Evolutionary conservation across 75 land plant genomes (phyloP).

Genomic region (Sequoia sempervirens): DNA sequence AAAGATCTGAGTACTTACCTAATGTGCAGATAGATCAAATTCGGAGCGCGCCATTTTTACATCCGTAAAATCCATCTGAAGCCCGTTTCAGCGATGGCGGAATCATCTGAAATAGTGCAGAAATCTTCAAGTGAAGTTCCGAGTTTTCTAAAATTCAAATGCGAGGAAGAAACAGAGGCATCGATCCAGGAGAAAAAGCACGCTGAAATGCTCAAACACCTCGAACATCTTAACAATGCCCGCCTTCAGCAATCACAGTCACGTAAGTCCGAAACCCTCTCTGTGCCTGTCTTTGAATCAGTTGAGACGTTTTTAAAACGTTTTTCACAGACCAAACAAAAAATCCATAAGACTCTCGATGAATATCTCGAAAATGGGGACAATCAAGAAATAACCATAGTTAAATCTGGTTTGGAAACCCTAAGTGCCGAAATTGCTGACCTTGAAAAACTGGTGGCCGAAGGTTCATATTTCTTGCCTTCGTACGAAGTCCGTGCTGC

Average conservation of each 20-base stretch:
- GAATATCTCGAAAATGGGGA: constrained; percentile 1
- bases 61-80: neutral
- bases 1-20: too few species aligned
- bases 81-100: neutral
- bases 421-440: constrained; percentile 36
- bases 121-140: neutral
- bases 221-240: constrained; percentile 24
- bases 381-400: constrained; percentile 1
- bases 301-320: constrained; percentile 44
- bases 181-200: constrained; percentile 30
- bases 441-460: constrained; percentile 68
- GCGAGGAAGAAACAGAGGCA: constrained; percentile 9
- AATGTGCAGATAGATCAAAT: neutral
- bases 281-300: constrained; percentile 34
- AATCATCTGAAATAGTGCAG: neutral
- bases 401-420: constrained; percentile 41
- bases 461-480: constrained; percentile 72
- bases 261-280: constrained; percentile 19
- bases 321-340: constrained; percentile 42
- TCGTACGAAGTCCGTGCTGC: constrained; percentile 71
- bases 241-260: constrained; percentile 22
- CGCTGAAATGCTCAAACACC: constrained; percentile 41
- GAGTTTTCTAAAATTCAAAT: neutral
- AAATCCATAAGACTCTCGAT: constrained; percentile 30
- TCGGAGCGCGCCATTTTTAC: neutral